Evolutionary conservation across 2,329 filamentous ascomycete species (phyloP).

Genomic region (Aspergillus sp.): DNA sequence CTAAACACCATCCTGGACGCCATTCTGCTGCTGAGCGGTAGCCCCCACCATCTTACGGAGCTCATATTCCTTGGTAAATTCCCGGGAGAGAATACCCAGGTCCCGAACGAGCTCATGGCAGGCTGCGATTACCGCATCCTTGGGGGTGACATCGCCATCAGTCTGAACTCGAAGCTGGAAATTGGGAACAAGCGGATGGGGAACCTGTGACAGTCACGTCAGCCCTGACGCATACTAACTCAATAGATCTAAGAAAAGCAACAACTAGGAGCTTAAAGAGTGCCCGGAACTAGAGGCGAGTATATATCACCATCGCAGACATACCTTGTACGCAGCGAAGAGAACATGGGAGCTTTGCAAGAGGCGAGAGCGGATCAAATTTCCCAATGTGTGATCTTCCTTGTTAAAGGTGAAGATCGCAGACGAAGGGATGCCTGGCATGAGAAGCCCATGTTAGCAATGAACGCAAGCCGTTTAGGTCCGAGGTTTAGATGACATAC

Average conservation of each 20-base stretch:
- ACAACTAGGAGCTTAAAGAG: background rate
- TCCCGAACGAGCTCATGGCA: slow-evolving; percentile 82
- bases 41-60: slow-evolving; percentile 79
- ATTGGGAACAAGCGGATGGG: slow-evolving; percentile 50
- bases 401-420: slow-evolving; percentile 94
- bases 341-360: slow-evolving; percentile 80
- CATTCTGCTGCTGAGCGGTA: slow-evolving; percentile 52
- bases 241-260: background rate
- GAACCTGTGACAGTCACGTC: slow-evolving; percentile 33
- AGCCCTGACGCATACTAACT: slow-evolving; percentile 2
- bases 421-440: slow-evolving; percentile 83
- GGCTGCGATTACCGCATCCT: slow-evolving; percentile 78
- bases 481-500: slow-evolving; percentile 55
- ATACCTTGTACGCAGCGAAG: slow-evolving; percentile 90
- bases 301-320: slow-evolving; percentile 21
- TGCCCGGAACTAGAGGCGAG: background rate
- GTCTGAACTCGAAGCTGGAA: slow-evolving; percentile 85
- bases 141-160: slow-evolving; percentile 83
- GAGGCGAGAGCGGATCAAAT: slow-evolving; percentile 82
- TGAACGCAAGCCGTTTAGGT: slow-evolving; percentile 1
- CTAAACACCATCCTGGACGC: slow-evolving; percentile 27
- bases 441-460: background rate
- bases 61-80: slow-evolving; percentile 92
- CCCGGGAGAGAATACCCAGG: slow-evolving; percentile 75
- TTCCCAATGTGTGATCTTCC: slow-evolving; percentile 94